phyloP scores from a whole-genome alignment of 768 basidiomycete species.

The Trametes gibbosa region DNA sequence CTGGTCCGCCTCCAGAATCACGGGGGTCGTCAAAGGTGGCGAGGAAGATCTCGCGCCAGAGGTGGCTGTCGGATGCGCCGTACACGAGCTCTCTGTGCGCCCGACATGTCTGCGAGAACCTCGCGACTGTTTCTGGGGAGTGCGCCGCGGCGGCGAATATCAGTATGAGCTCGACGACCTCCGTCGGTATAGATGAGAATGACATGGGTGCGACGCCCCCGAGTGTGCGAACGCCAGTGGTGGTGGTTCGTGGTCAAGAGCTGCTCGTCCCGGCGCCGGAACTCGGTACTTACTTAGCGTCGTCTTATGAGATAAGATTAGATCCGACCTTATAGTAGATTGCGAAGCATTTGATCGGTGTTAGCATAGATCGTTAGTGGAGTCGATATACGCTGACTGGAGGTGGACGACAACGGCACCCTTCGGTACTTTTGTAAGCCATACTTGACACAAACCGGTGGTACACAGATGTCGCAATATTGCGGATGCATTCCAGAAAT shows the following conservation, averaged over 20 bases:
- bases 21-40: conserved; percentile 36
- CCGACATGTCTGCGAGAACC: conserved; percentile 35
- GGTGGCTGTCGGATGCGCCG: conserved; percentile 29
- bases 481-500: too few relatives aligned
- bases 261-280: not conserved
- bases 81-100: conserved; percentile 32
- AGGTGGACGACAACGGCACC: too few relatives aligned
- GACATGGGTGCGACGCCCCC: not conserved
- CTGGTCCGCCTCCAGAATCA: conserved; percentile 7
- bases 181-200: conserved; percentile 27
- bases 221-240: not conserved
- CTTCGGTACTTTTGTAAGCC: too few relatives aligned
- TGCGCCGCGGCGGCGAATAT: conserved; percentile 24
- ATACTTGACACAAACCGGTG: too few relatives aligned
- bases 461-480: too few relatives aligned
- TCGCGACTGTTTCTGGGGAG: conserved; percentile 28
- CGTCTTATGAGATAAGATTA: not conserved
- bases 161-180: conserved; percentile 37
- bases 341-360: not conserved
- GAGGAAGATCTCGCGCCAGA: conserved; percentile 41
- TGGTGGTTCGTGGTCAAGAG: not conserved
- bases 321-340: not conserved
- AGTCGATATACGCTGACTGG: too few relatives aligned
- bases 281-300: not conserved
- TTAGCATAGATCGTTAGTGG: not conserved